These are phyloP conservation scores for Lactifluus pinguis DNA, from an alignment of 768 basidiomycete species.

Conservation along the genomic window DNA sequence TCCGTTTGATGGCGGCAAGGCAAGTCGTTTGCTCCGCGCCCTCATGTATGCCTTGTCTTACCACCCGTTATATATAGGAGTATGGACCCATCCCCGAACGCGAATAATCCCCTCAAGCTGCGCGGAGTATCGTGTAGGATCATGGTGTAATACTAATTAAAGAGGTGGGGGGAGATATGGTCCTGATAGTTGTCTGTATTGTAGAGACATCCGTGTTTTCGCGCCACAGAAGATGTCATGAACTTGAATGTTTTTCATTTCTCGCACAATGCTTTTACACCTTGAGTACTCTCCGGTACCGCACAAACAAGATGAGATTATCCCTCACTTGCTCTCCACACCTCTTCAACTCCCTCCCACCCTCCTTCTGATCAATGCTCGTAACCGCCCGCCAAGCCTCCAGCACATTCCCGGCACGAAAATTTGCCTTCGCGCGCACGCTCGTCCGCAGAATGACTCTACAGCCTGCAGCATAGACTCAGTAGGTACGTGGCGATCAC, in stretches of 20 bases:
- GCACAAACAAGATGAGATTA: conserved; percentile 66
- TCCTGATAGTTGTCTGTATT: neutral
- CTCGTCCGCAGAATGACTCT: conserved; percentile 87
- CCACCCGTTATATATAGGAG: neutral
- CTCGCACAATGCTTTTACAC: conserved; percentile 22
- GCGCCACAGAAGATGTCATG: too few relatives aligned
- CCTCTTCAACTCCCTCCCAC: conserved; percentile 52
- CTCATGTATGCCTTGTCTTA: neutral
- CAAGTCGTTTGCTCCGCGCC: too few relatives aligned
- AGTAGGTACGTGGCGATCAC: conserved; percentile 58
- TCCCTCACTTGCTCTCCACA: conserved; percentile 71
- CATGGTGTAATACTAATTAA: neutral
- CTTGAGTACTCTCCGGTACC: conserved; percentile 55
- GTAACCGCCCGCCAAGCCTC: conserved; percentile 49
- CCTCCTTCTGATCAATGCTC: conserved; percentile 58
- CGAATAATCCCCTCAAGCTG: neutral
- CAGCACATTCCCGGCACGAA: conserved; percentile 53
- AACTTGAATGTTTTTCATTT: too few relatives aligned
- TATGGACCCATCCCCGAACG: conserved; percentile 3
- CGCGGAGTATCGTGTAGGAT: neutral
- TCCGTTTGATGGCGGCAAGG: conserved; percentile 29
- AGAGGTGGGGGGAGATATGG: neutral
- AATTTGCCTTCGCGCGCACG: conserved; percentile 71
- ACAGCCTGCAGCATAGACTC: conserved; percentile 71
- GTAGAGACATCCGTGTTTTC: too few relatives aligned